These are phyloP conservation scores for Warburgia ugandensis DNA, from an alignment of 164 flowering plant genomes.

Conservation along the genomic window DNA sequence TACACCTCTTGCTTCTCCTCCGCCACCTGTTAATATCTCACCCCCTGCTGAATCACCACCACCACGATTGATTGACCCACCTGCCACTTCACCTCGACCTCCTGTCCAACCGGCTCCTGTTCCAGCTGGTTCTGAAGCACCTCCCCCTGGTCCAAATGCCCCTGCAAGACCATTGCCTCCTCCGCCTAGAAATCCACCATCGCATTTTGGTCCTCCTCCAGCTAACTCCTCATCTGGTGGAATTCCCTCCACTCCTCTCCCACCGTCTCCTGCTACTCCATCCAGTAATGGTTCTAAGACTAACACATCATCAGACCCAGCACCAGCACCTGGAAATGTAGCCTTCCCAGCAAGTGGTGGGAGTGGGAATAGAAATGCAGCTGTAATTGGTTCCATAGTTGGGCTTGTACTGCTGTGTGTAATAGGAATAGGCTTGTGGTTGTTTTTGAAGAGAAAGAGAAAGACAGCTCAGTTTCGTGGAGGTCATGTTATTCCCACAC, in stretches of 20 bases:
- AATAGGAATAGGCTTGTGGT: too few relatives aligned
- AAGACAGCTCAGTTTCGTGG: too few relatives aligned
- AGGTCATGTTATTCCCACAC: too few relatives aligned
- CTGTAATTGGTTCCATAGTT: too few relatives aligned
- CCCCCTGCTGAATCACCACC: conserved; percentile 14
- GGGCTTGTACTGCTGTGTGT: too few relatives aligned
- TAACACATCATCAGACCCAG: too few relatives aligned
- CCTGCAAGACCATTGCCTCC: conserved; percentile 27
- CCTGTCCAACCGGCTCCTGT: conserved; percentile 33
- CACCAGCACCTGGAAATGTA: too few relatives aligned
- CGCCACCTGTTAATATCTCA: conserved; percentile 20
- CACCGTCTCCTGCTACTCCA: conserved; percentile 9
- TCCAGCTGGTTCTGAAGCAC: conserved; percentile 22
- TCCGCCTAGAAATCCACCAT: conserved; percentile 14
- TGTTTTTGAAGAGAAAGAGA: too few relatives aligned
- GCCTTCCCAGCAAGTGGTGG: too few relatives aligned
- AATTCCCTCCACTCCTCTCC: conserved; percentile 7
- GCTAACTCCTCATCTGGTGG: conserved; percentile 16
- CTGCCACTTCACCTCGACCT: conserved; percentile 37
- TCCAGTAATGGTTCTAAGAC: conserved; percentile 22
- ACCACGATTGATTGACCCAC: conserved; percentile 19
- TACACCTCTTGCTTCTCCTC: conserved; percentile 17
- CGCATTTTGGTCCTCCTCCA: conserved; percentile 9
- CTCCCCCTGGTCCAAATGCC: conserved; percentile 31
- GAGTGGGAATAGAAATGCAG: too few relatives aligned